Conservation (phyloP, 352 stramenopile genomes). For the Saprolegnia parasitica region DNA sequence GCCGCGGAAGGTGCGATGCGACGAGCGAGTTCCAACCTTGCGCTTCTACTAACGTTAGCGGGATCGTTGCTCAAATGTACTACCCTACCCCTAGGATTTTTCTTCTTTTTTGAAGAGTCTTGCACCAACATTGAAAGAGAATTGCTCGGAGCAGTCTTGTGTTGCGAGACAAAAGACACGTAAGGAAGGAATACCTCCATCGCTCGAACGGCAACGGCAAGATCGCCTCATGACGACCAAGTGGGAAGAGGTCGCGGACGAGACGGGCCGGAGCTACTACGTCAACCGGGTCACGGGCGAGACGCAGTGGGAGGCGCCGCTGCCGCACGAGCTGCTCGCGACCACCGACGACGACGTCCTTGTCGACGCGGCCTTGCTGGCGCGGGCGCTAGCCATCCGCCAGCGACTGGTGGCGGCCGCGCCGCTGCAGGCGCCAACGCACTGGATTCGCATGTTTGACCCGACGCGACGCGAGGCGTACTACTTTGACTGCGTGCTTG, state of each 20-base stretch:
- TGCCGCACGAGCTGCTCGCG: not conserved
- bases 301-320: constrained; percentile 34
- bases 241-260: constrained; percentile 35
- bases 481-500: constrained; percentile 2
- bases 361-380: not conserved
- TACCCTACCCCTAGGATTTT: no score
- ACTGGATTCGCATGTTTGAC: constrained; percentile 7
- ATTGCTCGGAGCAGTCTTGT: no score
- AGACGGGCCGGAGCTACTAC: constrained; percentile 35
- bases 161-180: no score
- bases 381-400: no score
- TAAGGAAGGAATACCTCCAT: not conserved
- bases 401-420: no score
- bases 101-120: no score
- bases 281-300: constrained; percentile 33
- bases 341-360: not conserved
- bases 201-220: not conserved
- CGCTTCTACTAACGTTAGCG: no score
- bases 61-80: no score
- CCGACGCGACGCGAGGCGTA: not conserved
- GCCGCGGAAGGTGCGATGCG: no score
- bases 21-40: no score
- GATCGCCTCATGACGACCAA: not conserved
- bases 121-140: no score
- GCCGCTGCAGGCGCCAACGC: no score